A percentile compares a stretch with the other conserved stretches of the same genome.
Evolutionary conservation across 768 basidiomycete species (phyloP).

Genomic region (Leccinum rimulosum): DNA sequence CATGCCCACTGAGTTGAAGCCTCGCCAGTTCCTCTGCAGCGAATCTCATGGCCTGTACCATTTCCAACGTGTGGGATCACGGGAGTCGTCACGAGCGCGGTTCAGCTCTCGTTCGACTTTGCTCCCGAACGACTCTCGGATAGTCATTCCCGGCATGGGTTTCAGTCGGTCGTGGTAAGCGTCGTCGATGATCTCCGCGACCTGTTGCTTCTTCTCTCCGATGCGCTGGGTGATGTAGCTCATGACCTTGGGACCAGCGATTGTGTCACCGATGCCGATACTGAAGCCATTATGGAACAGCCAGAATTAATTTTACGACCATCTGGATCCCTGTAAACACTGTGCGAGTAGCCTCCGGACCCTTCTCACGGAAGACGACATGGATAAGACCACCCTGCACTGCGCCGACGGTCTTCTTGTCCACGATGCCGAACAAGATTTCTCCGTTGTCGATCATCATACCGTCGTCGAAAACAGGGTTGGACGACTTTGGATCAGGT

Average conservation of each 20-base stretch:
- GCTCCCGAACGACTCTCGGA: slow-evolving; percentile 97
- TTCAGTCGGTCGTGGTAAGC: slow-evolving; percentile 87
- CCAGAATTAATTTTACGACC: slow-evolving; percentile 98
- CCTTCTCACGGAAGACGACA: slow-evolving; percentile 96
- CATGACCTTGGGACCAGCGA: slow-evolving; percentile 91
- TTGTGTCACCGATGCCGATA: slow-evolving; percentile 98
- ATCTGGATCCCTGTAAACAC: slow-evolving; percentile 93
- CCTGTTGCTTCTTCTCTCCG: slow-evolving; percentile 73
- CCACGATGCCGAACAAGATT: slow-evolving; percentile 90
- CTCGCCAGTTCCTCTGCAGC: too few species aligned
- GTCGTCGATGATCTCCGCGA: slow-evolving; percentile 74
- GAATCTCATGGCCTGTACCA: too few species aligned
- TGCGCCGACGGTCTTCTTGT: slow-evolving; percentile 99
- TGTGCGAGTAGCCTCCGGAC: slow-evolving; percentile 84
- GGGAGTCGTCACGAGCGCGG: slow-evolving; percentile 86
- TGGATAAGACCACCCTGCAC: slow-evolving; percentile 93
- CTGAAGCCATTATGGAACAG: slow-evolving; percentile 98
- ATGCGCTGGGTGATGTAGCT: slow-evolving; percentile 80
- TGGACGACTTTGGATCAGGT: slow-evolving; percentile 73
- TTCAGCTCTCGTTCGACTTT: slow-evolving; percentile 89
- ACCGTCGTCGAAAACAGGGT: slow-evolving; percentile 89
- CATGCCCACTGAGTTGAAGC: too few species aligned
- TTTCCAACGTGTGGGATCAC: too few species aligned
- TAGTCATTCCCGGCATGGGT: slow-evolving; percentile 95
- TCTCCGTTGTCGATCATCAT: slow-evolving; percentile 97